A percentile compares a stretch with the other conserved stretches of the same genome.
Conservation (phyloP, 2,329 filamentous ascomycete species). For the Tetracladium maxilliforme region DNA sequence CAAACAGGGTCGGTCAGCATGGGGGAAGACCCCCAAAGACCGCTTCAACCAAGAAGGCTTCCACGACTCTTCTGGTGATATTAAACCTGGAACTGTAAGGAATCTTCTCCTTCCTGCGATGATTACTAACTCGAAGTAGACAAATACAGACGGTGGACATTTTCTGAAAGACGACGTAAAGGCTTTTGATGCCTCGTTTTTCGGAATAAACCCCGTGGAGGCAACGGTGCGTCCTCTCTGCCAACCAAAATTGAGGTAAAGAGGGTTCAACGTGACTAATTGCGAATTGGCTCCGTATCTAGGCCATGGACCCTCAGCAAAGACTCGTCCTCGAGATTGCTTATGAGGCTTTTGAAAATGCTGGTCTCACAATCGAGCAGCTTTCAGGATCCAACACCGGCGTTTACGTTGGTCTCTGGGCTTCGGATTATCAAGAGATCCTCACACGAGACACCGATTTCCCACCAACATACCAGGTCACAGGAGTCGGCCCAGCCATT, state of each 20-base stretch:
- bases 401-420: conserved; percentile 5
- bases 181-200: conserved; percentile 9
- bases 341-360: conserved; percentile 35
- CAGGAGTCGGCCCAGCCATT: too few species aligned
- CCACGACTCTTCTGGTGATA: background rate
- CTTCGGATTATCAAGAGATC: too few species aligned
- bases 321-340: conserved; percentile 33
- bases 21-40: conserved; percentile 4
- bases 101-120: conserved; percentile 5
- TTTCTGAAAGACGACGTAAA: conserved; percentile 5
- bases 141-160: conserved; percentile 5
- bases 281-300: too few species aligned
- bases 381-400: conserved; percentile 6
- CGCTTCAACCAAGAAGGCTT: background rate
- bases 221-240: conserved; percentile 1
- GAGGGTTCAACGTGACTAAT: too few species aligned
- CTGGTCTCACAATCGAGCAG: conserved; percentile 3
- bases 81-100: conserved; percentile 4
- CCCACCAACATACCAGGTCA: too few species aligned
- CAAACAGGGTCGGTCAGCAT: conserved; percentile 4
- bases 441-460: too few species aligned
- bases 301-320: conserved; percentile 28
- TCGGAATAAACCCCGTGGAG: conserved; percentile 5
- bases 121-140: conserved; percentile 1
- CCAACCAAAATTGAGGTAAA: too few species aligned